A percentile compares a stretch with the other conserved stretches of the same genome.
phyloP scores from a whole-genome alignment of 768 basidiomycete species.

The Amylocystis lapponica region DNA sequence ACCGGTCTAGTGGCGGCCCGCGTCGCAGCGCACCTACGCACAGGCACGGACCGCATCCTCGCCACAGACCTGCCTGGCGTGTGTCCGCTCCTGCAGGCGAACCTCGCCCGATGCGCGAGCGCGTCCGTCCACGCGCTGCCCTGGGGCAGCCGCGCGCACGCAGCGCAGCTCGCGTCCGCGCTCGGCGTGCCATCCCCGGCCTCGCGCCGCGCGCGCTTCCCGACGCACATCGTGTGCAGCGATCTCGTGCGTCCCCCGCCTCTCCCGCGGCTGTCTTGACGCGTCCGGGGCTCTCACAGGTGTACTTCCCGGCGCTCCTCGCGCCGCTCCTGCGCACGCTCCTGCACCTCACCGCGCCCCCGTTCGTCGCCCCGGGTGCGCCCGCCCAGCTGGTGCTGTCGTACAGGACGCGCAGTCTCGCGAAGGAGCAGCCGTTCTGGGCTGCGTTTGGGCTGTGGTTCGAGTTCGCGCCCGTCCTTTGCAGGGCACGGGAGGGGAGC shows the following conservation, averaged over 20 bases:
- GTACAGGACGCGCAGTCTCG: constrained; percentile 69
- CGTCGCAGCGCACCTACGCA: constrained; percentile 38
- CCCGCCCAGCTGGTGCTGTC: constrained; percentile 44
- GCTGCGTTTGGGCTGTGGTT: constrained; percentile 78
- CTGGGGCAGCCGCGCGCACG: constrained; percentile 60
- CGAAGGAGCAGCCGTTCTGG: constrained; percentile 76
- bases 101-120: constrained; percentile 21
- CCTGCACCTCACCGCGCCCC: constrained; percentile 59
- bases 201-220: constrained; percentile 3
- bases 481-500: constrained; percentile 4
- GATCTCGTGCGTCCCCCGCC: constrained; percentile 58
- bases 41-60: constrained; percentile 28
- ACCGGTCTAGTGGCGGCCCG: constrained; percentile 54
- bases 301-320: constrained; percentile 82
- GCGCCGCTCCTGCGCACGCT: constrained; percentile 73
- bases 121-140: constrained; percentile 48
- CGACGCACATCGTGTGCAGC: constrained; percentile 76
- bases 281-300: constrained; percentile 32
- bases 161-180: constrained; percentile 5
- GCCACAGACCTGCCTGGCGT: constrained; percentile 81
- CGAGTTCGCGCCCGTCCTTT: constrained; percentile 47
- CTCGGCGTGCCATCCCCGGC: background rate
- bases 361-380: constrained; percentile 25
- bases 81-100: constrained; percentile 40
- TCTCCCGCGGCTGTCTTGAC: background rate